These are phyloP conservation scores for Wallacemonas sp. DNA, from an alignment of 208 protist genomes.

Conservation along the genomic window DNA sequence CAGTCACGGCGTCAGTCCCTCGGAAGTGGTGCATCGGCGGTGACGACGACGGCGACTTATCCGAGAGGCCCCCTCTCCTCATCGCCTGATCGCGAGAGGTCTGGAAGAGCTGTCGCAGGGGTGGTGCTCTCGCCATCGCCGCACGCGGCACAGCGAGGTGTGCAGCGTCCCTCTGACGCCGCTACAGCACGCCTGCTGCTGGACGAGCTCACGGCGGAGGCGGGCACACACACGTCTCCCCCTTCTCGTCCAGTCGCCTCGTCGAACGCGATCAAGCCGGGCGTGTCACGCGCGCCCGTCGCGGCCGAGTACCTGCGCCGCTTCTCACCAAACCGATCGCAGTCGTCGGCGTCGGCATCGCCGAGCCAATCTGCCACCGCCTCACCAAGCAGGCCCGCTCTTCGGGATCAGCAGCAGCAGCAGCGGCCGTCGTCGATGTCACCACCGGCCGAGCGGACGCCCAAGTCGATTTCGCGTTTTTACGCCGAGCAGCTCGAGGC, in stretches of 20 bases:
- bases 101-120: too few species aligned
- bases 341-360: background rate
- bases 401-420: too few species aligned
- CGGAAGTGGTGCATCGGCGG: background rate
- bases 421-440: background rate
- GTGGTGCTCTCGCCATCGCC: background rate
- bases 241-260: too few species aligned
- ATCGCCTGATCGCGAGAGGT: too few species aligned
- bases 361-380: too few species aligned
- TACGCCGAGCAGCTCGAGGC: constrained; percentile 1
- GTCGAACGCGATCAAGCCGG: background rate
- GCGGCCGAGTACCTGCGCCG: background rate
- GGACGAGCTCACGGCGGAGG: background rate
- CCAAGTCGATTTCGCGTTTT: constrained; percentile 2
- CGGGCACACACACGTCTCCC: too few species aligned
- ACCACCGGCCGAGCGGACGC: background rate
- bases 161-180: too few species aligned
- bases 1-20: background rate
- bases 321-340: background rate
- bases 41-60: background rate
- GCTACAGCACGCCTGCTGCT: background rate
- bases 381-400: too few species aligned
- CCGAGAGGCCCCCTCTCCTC: too few species aligned
- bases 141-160: background rate
- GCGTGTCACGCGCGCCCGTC: background rate